Base-by-base conservation (phyloP, 768 basidiomycete species). In the Mrakia blollopis region DNA sequence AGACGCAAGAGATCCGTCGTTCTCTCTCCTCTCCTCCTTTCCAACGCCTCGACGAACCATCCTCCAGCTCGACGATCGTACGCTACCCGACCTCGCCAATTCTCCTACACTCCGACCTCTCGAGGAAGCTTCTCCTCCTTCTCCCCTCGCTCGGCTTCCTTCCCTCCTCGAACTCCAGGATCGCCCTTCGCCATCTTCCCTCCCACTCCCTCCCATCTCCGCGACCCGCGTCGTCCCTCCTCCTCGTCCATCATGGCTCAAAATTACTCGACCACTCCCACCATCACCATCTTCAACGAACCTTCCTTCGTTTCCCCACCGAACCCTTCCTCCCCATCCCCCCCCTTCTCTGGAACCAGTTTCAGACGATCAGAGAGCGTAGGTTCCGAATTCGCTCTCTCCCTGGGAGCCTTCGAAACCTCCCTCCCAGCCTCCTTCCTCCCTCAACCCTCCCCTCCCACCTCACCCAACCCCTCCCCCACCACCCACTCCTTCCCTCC, bases 371-470 rank as follows among this genome's bases (percentile, higher is more conserved):
- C 76, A 35, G 13, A 50, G 2, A 68, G 50, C 10, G 63, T 52
- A n/a, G 25, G 50, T 8, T 77, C 76, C 6, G 76, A 77, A 1
- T 73, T 71, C 41, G 71, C 72, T 23, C 72, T 77, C 28, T 77
- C 76, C n/a, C 72, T 77, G 21, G 71, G 76, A 30, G 39, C 65
- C n/a, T 68, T 73, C 72, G 76, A 77, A 18, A 68, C 76, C 47
- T 50, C 47, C 18, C 72, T 77, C 30, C 76, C 76, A 16, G 23
- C 44, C 14, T 50, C 70, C 25, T 68, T 50, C 50, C 72, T 67
- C 52, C 70, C 72, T 35, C 72, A 73, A 47, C 76, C 76, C 28
- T 77, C 76, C 2, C 76, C 76, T 18, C 76, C 76, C 9, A 50
- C 60, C 35, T 77, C 71, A 1, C 76, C 71, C 32, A 71, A 71